Evolutionary conservation across 805 yeast species (phyloP), one percentile per base, ranked within the genome.

Genomic region (Deakozyma indianensis): DNA sequence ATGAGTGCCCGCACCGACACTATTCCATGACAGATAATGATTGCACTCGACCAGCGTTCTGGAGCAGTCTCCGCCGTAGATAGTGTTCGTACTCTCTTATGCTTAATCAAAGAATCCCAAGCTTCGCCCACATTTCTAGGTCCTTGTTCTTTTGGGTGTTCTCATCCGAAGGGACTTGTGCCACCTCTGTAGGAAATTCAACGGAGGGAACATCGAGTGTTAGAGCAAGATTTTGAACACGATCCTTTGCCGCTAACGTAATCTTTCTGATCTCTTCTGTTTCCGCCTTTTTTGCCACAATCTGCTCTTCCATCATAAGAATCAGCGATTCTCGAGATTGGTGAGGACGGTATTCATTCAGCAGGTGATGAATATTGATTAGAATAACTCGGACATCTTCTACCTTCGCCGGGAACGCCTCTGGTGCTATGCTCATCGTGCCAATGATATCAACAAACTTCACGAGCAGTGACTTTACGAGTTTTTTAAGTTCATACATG

Each of bases 341-440:
- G 62, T 92, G 97, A 2, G 96, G 92, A 49, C 98, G 70, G 62
- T 92, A 92, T 44, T 88, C 87, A 60, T 92, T 92, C 48, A 92
- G 65, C 29, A 92, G 66, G 60, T 92, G 97, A 59, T 92, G 96
- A 51, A 92, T 78, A 57, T 92, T 92, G 57, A 90, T 81, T 44
- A 92, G 66, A 9, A 90, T 77, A 14, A 81, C 71, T 50, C 94
- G 75, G 32, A 92, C 75, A 51, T 85, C 77, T 51, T 87, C 95
- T 23, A 87, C 75, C 54, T 85, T 83, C 3, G 63, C 60, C 1
- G 72, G 71, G 51, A 71, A 76, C 48, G 74, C 66, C 21, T 73
- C 71, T 1, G 98, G 96, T 48, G 83, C 77, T 9, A 78, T 71
- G 3, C 83, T 70, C 61, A 88, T 69, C 4, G 84, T 67, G 2